Evolutionary conservation across 768 basidiomycete genomes (phyloP), one percentile per base, ranked within the genome.

Genomic region (Pleurotus ostreatus): DNA sequence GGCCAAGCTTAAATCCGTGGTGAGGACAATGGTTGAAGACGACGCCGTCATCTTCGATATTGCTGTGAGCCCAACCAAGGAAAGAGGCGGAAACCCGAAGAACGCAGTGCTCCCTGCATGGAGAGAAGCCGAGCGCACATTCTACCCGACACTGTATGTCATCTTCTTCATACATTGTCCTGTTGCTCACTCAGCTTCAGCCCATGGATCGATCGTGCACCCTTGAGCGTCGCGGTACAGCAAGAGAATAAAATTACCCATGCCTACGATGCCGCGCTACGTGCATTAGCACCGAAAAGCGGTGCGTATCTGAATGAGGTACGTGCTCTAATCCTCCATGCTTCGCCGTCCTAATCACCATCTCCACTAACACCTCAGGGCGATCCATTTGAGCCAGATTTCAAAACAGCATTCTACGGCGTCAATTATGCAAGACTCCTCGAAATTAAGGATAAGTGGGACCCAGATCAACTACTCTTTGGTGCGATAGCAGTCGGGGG

Each of bases 341-440:
- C 9, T 34, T 9, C 30, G 30, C 3, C 30, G 30, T 34, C 7
- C 9, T 34, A 34, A 2, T 9, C 30, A 34, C 9, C 47, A 7
- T 45, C 48, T 40, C 23, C 23, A 25, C 23, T 4, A 25, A 25
- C 23, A 25, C 23, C 12, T 44, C 15, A 16, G 41, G n/a, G 53
- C 22, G 57, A 59, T 30, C 34, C 20, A 34, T 30, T 20, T 20
- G 57, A 59, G 25, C 57, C 57, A 4, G 57, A 58, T 18, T 58
- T 47, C 39, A 53, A 58, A 46, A 23, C 26, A 43, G 53, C 53
- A 54, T 58, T 58, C 34, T 58, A 30, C 25, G 57, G 57, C 25
- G 18, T 45, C 16, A 58, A 58, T 40, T 57, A 57, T 44, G 4
- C 18, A 7, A 43, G 12, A n/a, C 49, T 57, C 13, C 39, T 49